Percentiles rank a stretch among this genome's conserved stretches.
Conservation (phyloP, 1,284 basidiomycete genomes). For the Leccinum pallidistipes region DNA sequence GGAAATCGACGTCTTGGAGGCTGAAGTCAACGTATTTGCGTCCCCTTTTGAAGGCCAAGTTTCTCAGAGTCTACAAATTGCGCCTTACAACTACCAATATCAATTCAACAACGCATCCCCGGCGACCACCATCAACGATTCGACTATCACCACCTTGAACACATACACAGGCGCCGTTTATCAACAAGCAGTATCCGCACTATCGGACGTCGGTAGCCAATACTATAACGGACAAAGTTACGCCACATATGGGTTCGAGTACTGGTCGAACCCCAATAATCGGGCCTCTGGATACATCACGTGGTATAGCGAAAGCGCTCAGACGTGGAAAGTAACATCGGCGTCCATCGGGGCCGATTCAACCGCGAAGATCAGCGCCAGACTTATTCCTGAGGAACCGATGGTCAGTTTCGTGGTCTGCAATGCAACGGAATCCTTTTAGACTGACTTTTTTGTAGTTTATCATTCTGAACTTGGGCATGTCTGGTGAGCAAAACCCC, state of each 20-base stretch:
- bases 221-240: slow-evolving; percentile 57
- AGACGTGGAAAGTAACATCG: slow-evolving; percentile 68
- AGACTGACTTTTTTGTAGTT: slow-evolving; percentile 46
- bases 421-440: not conserved
- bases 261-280: slow-evolving; percentile 64
- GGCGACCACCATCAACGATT: slow-evolving; percentile 55
- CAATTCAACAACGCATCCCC: slow-evolving; percentile 55
- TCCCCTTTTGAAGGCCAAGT: slow-evolving; percentile 56
- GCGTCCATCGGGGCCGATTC: slow-evolving; percentile 61
- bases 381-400: slow-evolving; percentile 73
- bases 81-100: slow-evolving; percentile 78
- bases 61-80: slow-evolving; percentile 79
- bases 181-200: slow-evolving; percentile 77
- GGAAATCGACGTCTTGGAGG: slow-evolving; percentile 86
- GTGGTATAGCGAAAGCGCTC: slow-evolving; percentile 64
- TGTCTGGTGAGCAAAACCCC: slow-evolving; percentile 49
- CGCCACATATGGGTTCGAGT: slow-evolving; percentile 71
- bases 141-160: slow-evolving; percentile 57
- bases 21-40: slow-evolving; percentile 48
- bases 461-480: slow-evolving; percentile 72
- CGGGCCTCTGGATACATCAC: slow-evolving; percentile 68
- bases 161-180: slow-evolving; percentile 73
- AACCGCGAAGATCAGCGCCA: slow-evolving; percentile 49
- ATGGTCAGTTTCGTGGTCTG: slow-evolving; percentile 47
- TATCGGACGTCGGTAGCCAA: slow-evolving; percentile 54